Evolutionary conservation across 306 rosid species (phyloP), one percentile per base, ranked within the genome.

Genomic region (Fragaria vesca): DNA sequence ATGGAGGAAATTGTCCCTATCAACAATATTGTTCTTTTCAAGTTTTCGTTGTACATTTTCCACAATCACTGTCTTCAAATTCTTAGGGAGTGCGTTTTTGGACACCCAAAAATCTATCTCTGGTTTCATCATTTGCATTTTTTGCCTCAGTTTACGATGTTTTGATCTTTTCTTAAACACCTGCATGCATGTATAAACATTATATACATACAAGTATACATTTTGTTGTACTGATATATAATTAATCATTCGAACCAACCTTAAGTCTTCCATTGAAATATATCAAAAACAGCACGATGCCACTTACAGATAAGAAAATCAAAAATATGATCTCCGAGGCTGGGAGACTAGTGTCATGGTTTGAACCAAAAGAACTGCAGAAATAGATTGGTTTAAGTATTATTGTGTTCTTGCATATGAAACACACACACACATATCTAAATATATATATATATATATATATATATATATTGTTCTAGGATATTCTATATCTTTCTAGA

Each of bases 331-430:
- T 21, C 26, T 55, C 62, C 62, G 1, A 8, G 0, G 11, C 12
- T 20, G 8, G 12, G 3, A 8, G 62, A 55, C 62, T 20, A n/a
- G 62, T 20, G 1, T 55, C 0, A n/a, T n/a, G 62, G 9, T 55
- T 55, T 55, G 62, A 55, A 55, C 28, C 62, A 20, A 55, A 55
- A 55, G 62, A 55, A 55, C 62, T 55, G 62, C 62, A n/a, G 9
- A 55, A 55, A 55, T 55, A 2, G 8, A 55, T 18, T 55, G 15
- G 18, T 42, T 42, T 2, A 42, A 42, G 46, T 8, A 48, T 13
- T 47, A 47, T 11, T 47, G 3, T 47, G 16, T 12, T 11, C 51
- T 48, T 48, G 13, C 52, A 48, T 48, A 48, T 48, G 36, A 51
- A 4, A 51, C 58, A 50, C n/a, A n/a, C n/a, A n/a, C n/a, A n/a